phyloP scores from a whole-genome alignment of 2,329 filamentous ascomycete species.

The Periconia macrospinosa region DNA sequence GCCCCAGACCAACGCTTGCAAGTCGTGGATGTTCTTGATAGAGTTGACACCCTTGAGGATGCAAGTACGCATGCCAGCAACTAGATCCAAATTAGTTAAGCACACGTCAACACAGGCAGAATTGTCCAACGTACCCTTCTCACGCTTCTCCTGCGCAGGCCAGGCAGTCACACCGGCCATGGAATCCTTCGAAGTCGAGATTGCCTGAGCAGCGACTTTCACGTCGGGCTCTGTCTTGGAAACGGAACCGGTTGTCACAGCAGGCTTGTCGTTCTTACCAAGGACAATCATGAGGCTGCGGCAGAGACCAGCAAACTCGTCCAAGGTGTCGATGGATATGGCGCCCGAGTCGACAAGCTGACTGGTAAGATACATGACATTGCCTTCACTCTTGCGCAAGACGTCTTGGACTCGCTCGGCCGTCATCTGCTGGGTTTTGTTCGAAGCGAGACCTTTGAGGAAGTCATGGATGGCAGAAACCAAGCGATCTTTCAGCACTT shows the following conservation, averaged over 20 bases:
- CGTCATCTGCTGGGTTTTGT: constrained; percentile 9
- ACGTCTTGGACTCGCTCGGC: constrained; percentile 14
- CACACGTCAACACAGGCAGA: background rate
- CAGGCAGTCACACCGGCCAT: constrained; percentile 21
- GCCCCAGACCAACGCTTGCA: constrained; percentile 43
- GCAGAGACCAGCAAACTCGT: constrained; percentile 26
- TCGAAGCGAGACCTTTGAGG: constrained; percentile 15
- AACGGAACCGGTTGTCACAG: background rate
- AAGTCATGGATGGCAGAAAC: constrained; percentile 22
- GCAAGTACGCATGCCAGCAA: constrained; percentile 24
- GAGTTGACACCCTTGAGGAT: constrained; percentile 28
- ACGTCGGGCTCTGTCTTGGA: too few species aligned
- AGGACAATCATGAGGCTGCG: too few species aligned
- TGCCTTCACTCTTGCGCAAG: constrained; percentile 18
- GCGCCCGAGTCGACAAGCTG: constrained; percentile 20
- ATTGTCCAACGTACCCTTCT: constrained; percentile 22
- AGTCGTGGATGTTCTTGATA: constrained; percentile 24
- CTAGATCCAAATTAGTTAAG: constrained; percentile 17
- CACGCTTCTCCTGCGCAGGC: constrained; percentile 34
- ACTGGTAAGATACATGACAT: constrained; percentile 25
- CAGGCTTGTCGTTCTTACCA: too few species aligned
- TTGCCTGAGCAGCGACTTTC: too few species aligned
- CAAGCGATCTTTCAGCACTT: constrained; percentile 19
- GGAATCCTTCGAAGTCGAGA: constrained; percentile 2
- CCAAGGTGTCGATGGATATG: constrained; percentile 20